A percentile compares a stretch with the other conserved stretches of the same genome.
Evolutionary conservation across 345 rosid species (phyloP).

Genomic region (Pistacia atlantica): DNA sequence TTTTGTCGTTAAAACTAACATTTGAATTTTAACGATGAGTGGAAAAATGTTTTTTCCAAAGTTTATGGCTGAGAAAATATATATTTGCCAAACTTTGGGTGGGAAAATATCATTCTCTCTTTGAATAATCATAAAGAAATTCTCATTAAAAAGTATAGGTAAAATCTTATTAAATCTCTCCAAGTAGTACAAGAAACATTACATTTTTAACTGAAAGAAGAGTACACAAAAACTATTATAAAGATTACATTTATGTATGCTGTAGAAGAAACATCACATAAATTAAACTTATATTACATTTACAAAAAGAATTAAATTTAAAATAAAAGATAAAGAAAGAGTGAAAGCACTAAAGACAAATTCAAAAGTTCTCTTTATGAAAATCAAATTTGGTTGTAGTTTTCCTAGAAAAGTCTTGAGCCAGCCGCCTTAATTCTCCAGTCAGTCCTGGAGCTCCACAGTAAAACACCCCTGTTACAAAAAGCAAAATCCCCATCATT

Average conservation of each 20-base stretch:
- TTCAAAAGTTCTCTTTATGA: slow-evolving; percentile 78
- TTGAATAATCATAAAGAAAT: too few species aligned
- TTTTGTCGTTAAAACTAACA: too few species aligned
- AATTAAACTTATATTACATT: slow-evolving; percentile 2
- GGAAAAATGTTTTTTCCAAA: too few species aligned
- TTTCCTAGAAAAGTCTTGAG: slow-evolving; percentile 75
- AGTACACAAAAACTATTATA: background rate
- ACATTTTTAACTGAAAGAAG: background rate
- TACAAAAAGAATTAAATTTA: background rate
- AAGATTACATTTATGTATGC: background rate
- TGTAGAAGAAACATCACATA: background rate
- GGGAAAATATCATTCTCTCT: too few species aligned
- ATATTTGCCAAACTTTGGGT: too few species aligned
- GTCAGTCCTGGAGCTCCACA: slow-evolving; percentile 68
- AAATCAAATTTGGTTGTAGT: slow-evolving; percentile 80
- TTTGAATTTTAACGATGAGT: too few species aligned
- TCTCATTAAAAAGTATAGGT: too few species aligned
- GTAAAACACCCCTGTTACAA: slow-evolving; percentile 61
- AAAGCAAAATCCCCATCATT: background rate
- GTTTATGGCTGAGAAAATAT: too few species aligned
- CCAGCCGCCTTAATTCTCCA: slow-evolving; percentile 52
- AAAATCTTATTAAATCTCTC: too few species aligned
- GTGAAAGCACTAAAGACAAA: background rate
- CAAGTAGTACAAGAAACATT: too few species aligned
- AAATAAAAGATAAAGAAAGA: background rate